These are phyloP conservation scores for Populus deltoides DNA, from an alignment of 345 rosid genomes.

Conservation along the genomic window DNA sequence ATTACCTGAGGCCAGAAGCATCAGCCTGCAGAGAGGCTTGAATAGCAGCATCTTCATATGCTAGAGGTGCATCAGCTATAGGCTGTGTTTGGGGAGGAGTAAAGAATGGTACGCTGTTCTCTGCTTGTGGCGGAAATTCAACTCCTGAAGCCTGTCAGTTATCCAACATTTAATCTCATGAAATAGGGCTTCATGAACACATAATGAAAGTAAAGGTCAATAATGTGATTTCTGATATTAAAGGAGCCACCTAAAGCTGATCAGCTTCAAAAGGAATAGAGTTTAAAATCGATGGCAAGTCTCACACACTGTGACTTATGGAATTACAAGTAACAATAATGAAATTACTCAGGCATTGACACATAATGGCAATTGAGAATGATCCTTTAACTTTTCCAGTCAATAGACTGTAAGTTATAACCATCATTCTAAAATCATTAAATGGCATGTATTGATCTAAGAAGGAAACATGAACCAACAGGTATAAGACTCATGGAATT, in stretches of 20 bases:
- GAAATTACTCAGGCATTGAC: no score
- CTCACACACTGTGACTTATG: not conserved
- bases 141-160: constrained; percentile 70
- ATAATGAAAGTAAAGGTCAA: not conserved
- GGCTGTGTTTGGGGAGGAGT: constrained; percentile 97
- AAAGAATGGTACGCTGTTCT: constrained; percentile 77
- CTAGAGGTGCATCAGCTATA: constrained; percentile 45
- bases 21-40: constrained; percentile 85
- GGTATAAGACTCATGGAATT: not conserved
- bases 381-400: not conserved
- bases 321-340: not conserved
- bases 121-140: constrained; percentile 87
- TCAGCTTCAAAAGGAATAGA: not conserved
- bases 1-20: constrained; percentile 84
- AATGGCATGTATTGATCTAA: not conserved
- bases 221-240: not conserved
- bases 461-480: not conserved
- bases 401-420: not conserved
- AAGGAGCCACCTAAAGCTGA: not conserved
- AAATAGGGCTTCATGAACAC: not conserved
- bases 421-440: not conserved
- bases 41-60: constrained; percentile 86
- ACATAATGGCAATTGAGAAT: not conserved
- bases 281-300: not conserved
- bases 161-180: constrained; percentile 2